Evolutionary conservation across 768 basidiomycete species (phyloP).

Genomic region (Auricularia sp.): DNA sequence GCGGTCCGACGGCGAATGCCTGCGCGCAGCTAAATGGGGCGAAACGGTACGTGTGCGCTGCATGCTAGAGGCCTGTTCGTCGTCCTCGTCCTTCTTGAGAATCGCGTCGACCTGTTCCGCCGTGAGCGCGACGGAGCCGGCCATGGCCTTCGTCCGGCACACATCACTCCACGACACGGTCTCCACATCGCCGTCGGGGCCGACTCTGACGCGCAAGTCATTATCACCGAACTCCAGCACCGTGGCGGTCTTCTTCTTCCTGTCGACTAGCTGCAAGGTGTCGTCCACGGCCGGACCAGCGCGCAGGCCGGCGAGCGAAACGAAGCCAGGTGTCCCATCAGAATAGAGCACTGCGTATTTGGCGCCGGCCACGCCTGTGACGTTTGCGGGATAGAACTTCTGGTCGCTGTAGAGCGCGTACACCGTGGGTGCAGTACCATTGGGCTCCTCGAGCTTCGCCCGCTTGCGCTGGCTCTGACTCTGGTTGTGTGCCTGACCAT

Average conservation of each 20-base stretch:
- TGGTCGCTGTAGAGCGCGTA: not conserved
- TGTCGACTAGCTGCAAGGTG: not conserved
- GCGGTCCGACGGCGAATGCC: not conserved
- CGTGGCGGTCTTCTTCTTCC: not conserved
- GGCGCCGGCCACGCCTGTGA: not conserved
- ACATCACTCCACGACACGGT: not conserved
- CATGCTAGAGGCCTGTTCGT: not conserved
- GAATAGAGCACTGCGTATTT: not conserved
- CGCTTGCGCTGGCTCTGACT: not conserved
- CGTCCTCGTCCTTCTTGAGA: not conserved
- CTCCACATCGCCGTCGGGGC: not conserved
- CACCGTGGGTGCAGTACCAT: not conserved
- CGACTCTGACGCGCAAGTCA: not conserved
- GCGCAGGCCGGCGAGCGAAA: not conserved
- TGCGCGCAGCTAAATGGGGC: not conserved
- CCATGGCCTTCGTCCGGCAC: not conserved
- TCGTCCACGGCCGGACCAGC: not conserved
- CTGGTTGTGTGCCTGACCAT: not conserved
- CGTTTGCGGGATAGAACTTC: not conserved
- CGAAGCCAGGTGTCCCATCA: not conserved
- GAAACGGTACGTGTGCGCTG: not conserved
- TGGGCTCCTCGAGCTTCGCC: not conserved
- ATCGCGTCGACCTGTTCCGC: not conserved
- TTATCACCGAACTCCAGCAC: not conserved
- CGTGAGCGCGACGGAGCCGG: not conserved